A percentile compares a stretch with the other conserved stretches of the same genome.
Conservation (phyloP, 768 basidiomycete genomes). For the Favolaschia claudopus region DNA sequence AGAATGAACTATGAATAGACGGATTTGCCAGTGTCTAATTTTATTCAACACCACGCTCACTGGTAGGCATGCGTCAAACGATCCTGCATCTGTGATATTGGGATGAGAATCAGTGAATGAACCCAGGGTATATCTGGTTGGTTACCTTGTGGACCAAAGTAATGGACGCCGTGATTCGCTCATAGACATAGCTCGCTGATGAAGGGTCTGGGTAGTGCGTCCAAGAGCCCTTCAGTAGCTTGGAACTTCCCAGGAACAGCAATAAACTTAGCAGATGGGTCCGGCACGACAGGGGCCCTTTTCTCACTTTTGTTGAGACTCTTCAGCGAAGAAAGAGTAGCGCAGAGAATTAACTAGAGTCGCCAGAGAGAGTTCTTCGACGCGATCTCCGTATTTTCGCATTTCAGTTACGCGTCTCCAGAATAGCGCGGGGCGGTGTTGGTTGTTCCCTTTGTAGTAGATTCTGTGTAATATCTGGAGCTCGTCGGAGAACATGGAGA, state of each 20-base stretch:
- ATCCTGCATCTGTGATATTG: constrained; percentile 49
- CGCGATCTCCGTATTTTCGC: constrained; percentile 56
- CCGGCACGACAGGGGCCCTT: not conserved
- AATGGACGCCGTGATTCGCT: constrained; percentile 44
- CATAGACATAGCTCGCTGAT: constrained; percentile 41
- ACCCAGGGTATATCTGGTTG: not conserved
- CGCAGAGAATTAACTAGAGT: constrained; percentile 49
- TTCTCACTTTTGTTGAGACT: constrained; percentile 45
- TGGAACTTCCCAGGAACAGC: constrained; percentile 49
- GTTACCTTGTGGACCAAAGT: constrained; percentile 56
- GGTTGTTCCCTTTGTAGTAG: constrained; percentile 84
- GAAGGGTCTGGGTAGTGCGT: constrained; percentile 57
- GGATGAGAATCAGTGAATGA: constrained; percentile 10
- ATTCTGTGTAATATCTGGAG: constrained; percentile 68
- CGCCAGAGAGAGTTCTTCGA: constrained; percentile 41
- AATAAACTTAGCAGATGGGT: constrained; percentile 1
- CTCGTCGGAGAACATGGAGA: constrained; percentile 56
- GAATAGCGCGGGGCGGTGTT: constrained; percentile 73
- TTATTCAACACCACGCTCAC: constrained; percentile 44
- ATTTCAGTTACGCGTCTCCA: constrained; percentile 73
- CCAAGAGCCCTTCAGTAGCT: constrained; percentile 69
- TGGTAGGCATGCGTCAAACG: constrained; percentile 59
- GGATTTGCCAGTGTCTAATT: not conserved
- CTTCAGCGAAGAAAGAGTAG: constrained; percentile 58
- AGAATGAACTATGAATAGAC: constrained; percentile 56